Base-by-base conservation (phyloP, 2,329 filamentous ascomycete genomes). In the Fusarium verticillioides region DNA sequence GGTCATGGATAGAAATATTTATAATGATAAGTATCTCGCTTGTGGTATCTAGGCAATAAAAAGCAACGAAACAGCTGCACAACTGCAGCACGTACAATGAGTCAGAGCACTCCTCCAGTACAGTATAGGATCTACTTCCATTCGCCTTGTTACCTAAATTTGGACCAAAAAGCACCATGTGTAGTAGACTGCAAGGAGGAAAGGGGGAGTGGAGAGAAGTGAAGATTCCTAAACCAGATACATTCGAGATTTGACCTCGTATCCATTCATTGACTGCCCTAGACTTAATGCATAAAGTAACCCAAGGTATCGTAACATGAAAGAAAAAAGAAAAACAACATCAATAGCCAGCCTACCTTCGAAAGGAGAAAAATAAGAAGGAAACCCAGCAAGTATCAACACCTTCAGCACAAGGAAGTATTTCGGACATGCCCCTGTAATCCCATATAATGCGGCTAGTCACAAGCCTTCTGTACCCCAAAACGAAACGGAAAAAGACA, bases 31-130 rank as follows among this genome's bases (percentile, higher is more conserved):
- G 44, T 75, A 63, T 73, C 67, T 76, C 75, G 74, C 75, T 66
- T 66, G 57, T 75, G 76, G 75, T 78, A 78, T 78, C 75, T 77
- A 71, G 74, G 78, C 63, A 69, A 72, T 65, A 58, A 66, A 68
- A 56, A 68, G 54, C 39, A 62, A 79, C 77, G 77, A 79, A 79
- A 73, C 72, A 75, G 63, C 64, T 66, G 66, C 70, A 75, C 76
- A 65, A 67, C 66, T 63, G 76, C 69, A 76, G 79, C 75, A 66
- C 77, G 75, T 70, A 77, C 76, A 75, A 77, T 46, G 66, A 74
- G 72, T 57, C 49, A 53, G 66, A 63, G 64, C 44, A 57, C 54
- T 63, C 65, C 63, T 65, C 66, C 65, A 57, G 64, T 60, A 63
- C 62, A 75, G 69, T 32, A 53, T 59, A 66, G 47, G 28, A 54